Percentiles rank a stretch among this genome's conserved stretches.
phyloP scores from a whole-genome alignment of 2,329 filamentous ascomycete species.

The Colletotrichum ledebouriae region DNA sequence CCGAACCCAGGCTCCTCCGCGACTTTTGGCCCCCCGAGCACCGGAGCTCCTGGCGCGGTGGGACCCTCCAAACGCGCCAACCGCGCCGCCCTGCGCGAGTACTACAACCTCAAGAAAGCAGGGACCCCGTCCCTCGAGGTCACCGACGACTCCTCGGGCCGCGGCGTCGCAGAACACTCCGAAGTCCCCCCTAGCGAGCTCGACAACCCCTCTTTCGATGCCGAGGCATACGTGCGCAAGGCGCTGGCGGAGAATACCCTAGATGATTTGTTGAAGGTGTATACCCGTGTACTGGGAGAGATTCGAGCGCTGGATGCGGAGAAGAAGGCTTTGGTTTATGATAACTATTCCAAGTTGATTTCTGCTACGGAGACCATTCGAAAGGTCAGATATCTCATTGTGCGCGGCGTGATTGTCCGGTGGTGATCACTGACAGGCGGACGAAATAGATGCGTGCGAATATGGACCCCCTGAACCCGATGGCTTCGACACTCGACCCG shows the following conservation, averaged over 20 bases:
- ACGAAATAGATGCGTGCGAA: slow-evolving; percentile 76
- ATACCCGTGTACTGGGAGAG: slow-evolving; percentile 81
- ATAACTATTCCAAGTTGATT: slow-evolving; percentile 98
- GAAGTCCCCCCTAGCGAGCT: slow-evolving; percentile 78
- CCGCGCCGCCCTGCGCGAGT: slow-evolving; percentile 89
- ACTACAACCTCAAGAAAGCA: slow-evolving; percentile 84
- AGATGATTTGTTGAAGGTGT: slow-evolving; percentile 77
- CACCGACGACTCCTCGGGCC: slow-evolving; percentile 56
- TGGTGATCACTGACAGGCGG: slow-evolving; percentile 2
- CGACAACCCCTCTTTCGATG: slow-evolving; percentile 79
- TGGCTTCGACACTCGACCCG: slow-evolving; percentile 78
- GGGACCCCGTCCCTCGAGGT: slow-evolving; percentile 56
- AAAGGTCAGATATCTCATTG: slow-evolving; percentile 62
- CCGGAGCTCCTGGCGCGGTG: slow-evolving; percentile 45
- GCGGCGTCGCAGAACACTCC: slow-evolving; percentile 51
- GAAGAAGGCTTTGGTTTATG: slow-evolving; percentile 96
- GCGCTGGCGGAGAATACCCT: slow-evolving; percentile 74
- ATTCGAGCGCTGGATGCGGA: slow-evolving; percentile 93
- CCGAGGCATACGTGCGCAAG: slow-evolving; percentile 74
- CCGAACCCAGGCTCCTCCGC: slow-evolving; percentile 58
- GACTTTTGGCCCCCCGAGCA: slow-evolving; percentile 44
- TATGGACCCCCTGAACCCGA: slow-evolving; percentile 83
- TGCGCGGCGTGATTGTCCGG: too few relatives aligned
- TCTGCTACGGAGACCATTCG: slow-evolving; percentile 96
- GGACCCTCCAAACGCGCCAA: slow-evolving; percentile 70